Evolutionary conservation across 208 protist genomes (phyloP).

Genomic region (Acanthamoeba healyi): DNA sequence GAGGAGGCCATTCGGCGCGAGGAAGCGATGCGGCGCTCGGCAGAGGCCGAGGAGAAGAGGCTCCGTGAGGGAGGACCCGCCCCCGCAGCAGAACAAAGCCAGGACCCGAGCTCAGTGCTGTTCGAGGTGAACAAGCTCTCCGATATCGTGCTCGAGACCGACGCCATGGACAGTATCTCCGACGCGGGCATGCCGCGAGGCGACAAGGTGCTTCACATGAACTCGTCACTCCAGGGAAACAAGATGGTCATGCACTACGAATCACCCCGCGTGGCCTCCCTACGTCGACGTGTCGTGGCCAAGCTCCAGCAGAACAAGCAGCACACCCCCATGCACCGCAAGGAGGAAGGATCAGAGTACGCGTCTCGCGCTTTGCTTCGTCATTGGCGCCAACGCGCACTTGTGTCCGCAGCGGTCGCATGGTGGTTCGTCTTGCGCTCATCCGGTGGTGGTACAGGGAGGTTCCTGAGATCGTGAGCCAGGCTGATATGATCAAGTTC

Average conservation of each 20-base stretch:
- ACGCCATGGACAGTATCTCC: neutral
- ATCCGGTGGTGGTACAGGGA: neutral
- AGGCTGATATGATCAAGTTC: neutral
- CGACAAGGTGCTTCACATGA: neutral
- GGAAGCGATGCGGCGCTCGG: neutral
- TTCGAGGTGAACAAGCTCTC: slow-evolving; percentile 13
- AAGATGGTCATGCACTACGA: neutral
- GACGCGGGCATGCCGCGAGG: neutral
- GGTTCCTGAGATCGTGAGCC: slow-evolving; percentile 7
- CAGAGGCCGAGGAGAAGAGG: neutral
- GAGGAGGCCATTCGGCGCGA: neutral
- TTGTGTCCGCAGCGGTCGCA: too few relatives aligned
- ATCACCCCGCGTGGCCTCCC: neutral
- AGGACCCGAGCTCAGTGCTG: neutral
- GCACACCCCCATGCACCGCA: slow-evolving; percentile 18
- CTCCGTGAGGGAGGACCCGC: neutral
- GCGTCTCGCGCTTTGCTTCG: too few relatives aligned
- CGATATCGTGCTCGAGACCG: slow-evolving; percentile 2
- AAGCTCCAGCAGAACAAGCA: neutral
- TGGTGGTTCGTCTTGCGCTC: too few relatives aligned
- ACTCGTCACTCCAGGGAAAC: neutral
- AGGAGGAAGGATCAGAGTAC: slow-evolving; percentile 1
- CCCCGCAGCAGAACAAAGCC: neutral
- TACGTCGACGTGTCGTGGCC: neutral
- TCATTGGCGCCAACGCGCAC: too few relatives aligned